Evolutionary conservation across 1,284 basidiomycete genomes (phyloP).

Genomic region (Pulveroboletus sp.): DNA sequence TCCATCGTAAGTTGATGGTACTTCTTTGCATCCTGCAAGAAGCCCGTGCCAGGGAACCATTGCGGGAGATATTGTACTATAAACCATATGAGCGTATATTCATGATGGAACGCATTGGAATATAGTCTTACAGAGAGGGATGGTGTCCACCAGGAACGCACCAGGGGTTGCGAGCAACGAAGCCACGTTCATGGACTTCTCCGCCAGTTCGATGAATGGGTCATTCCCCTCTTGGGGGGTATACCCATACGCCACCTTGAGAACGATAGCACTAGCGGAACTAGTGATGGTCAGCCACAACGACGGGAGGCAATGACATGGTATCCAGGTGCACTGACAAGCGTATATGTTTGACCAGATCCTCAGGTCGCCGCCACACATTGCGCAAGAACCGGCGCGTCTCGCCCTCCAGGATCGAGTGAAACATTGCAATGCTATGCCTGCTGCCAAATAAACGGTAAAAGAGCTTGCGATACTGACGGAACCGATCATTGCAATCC

Average conservation of each 20-base stretch:
- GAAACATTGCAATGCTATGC: slow-evolving; percentile 16
- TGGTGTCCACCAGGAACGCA: slow-evolving; percentile 33
- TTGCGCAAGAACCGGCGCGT: slow-evolving; percentile 28
- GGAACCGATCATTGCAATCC: slow-evolving; percentile 25
- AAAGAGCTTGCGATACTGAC: slow-evolving; percentile 23
- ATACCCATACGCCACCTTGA: slow-evolving; percentile 31
- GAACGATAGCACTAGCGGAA: slow-evolving; percentile 14
- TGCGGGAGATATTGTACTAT: slow-evolving; percentile 46
- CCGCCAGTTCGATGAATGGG: slow-evolving; percentile 29
- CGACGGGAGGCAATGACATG: not conserved
- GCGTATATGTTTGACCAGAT: slow-evolving; percentile 22
- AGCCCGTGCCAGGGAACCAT: slow-evolving; percentile 52
- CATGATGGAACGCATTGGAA: not conserved
- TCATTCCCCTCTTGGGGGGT: slow-evolving; percentile 27
- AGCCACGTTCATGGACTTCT: slow-evolving; percentile 21
- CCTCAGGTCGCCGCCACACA: slow-evolving; percentile 21
- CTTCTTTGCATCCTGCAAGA: slow-evolving; percentile 42
- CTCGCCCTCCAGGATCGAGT: slow-evolving; percentile 27
- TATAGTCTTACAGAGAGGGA: slow-evolving; percentile 29
- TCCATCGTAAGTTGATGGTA: slow-evolving; percentile 37
- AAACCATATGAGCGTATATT: not conserved
- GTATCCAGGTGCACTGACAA: slow-evolving; percentile 21
- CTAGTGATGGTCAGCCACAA: not conserved
- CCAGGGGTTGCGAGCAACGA: slow-evolving; percentile 16
- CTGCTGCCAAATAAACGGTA: slow-evolving; percentile 33